A percentile compares a stretch with the other conserved stretches of the same genome.
These are phyloP conservation scores for Ceratocystis destructans DNA, from an alignment of 2,329 filamentous ascomycete genomes.

Conservation along the genomic window DNA sequence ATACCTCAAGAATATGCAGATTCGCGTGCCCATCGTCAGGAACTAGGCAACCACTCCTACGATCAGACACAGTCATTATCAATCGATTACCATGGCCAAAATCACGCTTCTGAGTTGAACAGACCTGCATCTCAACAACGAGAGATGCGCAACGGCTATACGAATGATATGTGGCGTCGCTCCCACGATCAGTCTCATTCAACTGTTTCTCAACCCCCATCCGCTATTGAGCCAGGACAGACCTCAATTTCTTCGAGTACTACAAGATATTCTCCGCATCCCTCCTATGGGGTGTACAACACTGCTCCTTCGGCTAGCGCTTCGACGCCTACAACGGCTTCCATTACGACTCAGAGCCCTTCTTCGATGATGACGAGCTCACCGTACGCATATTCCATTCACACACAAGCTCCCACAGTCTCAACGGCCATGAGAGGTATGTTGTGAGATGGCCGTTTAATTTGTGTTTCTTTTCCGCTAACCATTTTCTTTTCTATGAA, in stretches of 20 bases:
- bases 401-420: conserved; percentile 56
- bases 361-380: conserved; percentile 53
- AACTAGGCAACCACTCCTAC: conserved; percentile 75
- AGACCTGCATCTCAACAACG: conserved; percentile 70
- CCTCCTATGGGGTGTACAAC: conserved; percentile 28
- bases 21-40: conserved; percentile 45
- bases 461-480: conserved; percentile 23
- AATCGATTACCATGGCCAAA: conserved; percentile 72
- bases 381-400: conserved; percentile 57
- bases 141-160: conserved; percentile 61
- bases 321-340: conserved; percentile 30
- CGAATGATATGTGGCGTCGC: conserved; percentile 69
- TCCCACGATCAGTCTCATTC: conserved; percentile 61
- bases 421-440: conserved; percentile 60
- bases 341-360: conserved; percentile 35
- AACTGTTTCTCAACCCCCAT: conserved; percentile 34
- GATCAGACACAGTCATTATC: conserved; percentile 69
- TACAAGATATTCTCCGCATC: conserved; percentile 41
- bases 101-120: conserved; percentile 83
- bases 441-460: conserved; percentile 16
- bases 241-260: conserved; percentile 24
- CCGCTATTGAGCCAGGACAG: conserved; percentile 20
- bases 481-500: conserved; percentile 44
- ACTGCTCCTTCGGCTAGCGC: conserved; percentile 34
- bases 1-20: conserved; percentile 60